phyloP scores from a whole-genome alignment of 768 basidiomycete genomes.

The Psilocybe tampanensis region DNA sequence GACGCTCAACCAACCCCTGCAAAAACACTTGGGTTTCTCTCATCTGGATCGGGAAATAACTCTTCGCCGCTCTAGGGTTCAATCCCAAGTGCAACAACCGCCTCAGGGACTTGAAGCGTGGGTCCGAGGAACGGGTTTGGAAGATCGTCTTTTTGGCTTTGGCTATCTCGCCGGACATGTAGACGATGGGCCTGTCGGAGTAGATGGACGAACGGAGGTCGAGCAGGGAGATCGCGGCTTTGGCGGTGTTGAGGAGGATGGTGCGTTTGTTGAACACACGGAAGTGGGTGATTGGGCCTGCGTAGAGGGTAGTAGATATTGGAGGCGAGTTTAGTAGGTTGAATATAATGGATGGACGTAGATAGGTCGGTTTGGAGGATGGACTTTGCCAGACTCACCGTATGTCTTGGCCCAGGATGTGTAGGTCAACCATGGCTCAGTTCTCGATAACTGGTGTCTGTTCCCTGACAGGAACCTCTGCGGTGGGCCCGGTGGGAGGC shows the following conservation, averaged over 20 bases:
- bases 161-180: conserved; percentile 34
- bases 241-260: conserved; percentile 48
- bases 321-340: too few relatives aligned
- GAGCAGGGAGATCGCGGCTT: conserved; percentile 46
- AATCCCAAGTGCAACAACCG: conserved; percentile 39
- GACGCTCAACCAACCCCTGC: conserved; percentile 27
- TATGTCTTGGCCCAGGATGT: conserved; percentile 21
- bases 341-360: not conserved
- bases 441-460: conserved; percentile 24
- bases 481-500: conserved; percentile 29
- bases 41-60: conserved; percentile 32
- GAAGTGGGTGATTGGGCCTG: conserved; percentile 45
- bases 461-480: conserved; percentile 25
- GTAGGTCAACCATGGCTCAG: conserved; percentile 19
- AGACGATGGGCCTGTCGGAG: conserved; percentile 44
- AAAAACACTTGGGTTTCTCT: conserved; percentile 31
- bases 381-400: conserved; percentile 11
- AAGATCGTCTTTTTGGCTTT: conserved; percentile 33
- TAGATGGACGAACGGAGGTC: conserved; percentile 50
- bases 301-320: not conserved
- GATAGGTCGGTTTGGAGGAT: too few relatives aligned
- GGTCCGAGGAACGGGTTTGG: conserved; percentile 28
- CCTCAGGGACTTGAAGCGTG: conserved; percentile 38
- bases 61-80: conserved; percentile 33
- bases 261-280: conserved; percentile 38